Evolutionary conservation across 2,329 filamentous ascomycete genomes (phyloP).

Genomic region (Basipetospora chlamydospora): DNA sequence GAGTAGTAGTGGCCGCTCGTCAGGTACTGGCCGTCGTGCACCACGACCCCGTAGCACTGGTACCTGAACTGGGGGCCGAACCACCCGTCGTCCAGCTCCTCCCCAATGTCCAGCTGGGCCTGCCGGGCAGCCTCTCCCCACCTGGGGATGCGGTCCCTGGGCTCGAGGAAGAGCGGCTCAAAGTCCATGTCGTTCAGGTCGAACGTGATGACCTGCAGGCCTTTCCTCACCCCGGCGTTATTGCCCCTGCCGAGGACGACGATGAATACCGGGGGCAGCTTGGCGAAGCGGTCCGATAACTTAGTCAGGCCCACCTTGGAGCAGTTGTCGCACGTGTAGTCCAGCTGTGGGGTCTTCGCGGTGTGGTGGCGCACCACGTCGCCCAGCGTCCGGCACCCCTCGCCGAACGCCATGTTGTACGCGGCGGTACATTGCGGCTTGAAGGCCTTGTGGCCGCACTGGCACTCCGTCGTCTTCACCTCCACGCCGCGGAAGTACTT

Average conservation of each 20-base stretch:
- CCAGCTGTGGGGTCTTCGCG: conserved; percentile 54
- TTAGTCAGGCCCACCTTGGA: conserved; percentile 52
- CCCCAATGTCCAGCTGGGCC: conserved; percentile 7
- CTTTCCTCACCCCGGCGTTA: conserved; percentile 48
- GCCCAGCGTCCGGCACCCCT: no score
- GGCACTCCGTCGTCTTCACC: conserved; percentile 54
- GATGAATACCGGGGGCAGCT: conserved; percentile 66
- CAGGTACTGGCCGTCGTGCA: conserved; percentile 55
- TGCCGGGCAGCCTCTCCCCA: conserved; percentile 12
- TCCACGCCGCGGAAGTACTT: conserved; percentile 68
- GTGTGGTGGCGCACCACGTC: conserved; percentile 41
- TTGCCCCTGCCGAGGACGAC: conserved; percentile 43
- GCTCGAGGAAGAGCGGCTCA: conserved; percentile 29
- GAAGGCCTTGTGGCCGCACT: conserved; percentile 33
- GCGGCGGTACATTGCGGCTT: no score
- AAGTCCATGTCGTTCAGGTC: conserved; percentile 57
- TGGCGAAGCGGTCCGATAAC: conserved; percentile 52
- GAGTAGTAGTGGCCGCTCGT: conserved; percentile 65
- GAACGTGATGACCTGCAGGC: background rate
- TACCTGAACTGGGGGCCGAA: conserved; percentile 52
- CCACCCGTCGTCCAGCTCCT: conserved; percentile 17
- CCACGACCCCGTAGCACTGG: conserved; percentile 73
- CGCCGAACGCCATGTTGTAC: no score
- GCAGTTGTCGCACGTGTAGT: conserved; percentile 64
- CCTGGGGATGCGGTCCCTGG: conserved; percentile 17